Evolutionary conservation across 495 filamentous ascomycete species (phyloP), one percentile per base, ranked within the genome.

Genomic region (Penicillium silybi): DNA sequence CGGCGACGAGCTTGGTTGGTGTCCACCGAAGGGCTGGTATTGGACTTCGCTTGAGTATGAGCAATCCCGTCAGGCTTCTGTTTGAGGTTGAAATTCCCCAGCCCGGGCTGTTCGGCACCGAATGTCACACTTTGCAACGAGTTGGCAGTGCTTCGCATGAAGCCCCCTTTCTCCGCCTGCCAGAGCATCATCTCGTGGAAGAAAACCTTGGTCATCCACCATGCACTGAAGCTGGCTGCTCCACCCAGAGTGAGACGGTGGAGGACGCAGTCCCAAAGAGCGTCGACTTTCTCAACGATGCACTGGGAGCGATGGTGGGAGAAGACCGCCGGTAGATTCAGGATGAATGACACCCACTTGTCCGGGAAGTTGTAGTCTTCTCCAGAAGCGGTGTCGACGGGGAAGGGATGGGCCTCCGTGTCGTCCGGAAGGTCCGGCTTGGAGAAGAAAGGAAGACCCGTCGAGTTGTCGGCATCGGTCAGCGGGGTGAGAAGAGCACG

Each of bases 121-220:
- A 69, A 65, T 41, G 62, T 67, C 40, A 73, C 66, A 50, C 54
- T 75, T 52, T 79, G 73, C 34, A 74, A 48, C n/a, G 67, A 69
- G 41, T 66, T 67, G 3, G 78, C 72, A 10, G 62, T 74, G 55
- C 84, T 80, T 41, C 82, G 81, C 77, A 97, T 82, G 64, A 97
- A 97, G 0, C 93, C 93, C 17, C 93, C 93, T 49, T 91, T 86
- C 60, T 96, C 90, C 0, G 90, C 92, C 57, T 95, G 77, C 82
- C 93, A 97, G 34, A 85, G 72, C 59, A 91, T 83, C 91, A 95
- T 95, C 70, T 97, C 93, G 64, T 97, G 92, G 46, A 98, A 81
- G 77, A 91, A 98, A 46, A 92, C 90, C 64, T 97, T 96, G n/a
- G 89, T 91, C 47, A 96, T 87, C 90, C 93, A 97, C 93, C 93